phyloP scores from a whole-genome alignment of 768 basidiomycete species.

The Lactarius tabidus region DNA sequence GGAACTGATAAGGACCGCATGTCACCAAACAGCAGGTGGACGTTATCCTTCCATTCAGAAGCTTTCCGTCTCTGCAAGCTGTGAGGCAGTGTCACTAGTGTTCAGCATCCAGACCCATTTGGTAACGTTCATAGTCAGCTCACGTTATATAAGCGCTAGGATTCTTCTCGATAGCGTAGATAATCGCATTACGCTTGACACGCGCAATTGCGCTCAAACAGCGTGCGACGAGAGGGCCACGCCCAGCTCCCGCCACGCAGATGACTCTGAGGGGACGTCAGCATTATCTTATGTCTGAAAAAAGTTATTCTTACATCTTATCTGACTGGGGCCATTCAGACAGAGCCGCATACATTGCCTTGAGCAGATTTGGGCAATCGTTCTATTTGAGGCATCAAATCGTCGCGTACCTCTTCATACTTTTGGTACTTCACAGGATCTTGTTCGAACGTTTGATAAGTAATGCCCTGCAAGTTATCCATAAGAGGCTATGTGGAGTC shows the following conservation, averaged over 20 bases:
- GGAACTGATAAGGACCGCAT: conserved; percentile 85
- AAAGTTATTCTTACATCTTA: conserved; percentile 51
- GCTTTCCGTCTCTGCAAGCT: conserved; percentile 83
- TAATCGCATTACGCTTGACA: conserved; percentile 52
- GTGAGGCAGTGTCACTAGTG: conserved; percentile 10
- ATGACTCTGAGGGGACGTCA: conserved; percentile 51
- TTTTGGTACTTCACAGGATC: conserved; percentile 95
- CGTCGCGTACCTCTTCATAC: conserved; percentile 76
- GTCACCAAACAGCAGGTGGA: conserved; percentile 87
- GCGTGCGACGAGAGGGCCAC: conserved; percentile 88
- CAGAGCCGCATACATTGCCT: conserved; percentile 83
- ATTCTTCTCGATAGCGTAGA: conserved; percentile 96
- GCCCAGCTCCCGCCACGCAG: conserved; percentile 91
- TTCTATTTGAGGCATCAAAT: background rate
- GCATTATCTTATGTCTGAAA: background rate
- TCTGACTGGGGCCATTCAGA: conserved; percentile 58
- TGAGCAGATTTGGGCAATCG: background rate
- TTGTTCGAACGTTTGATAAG: conserved; percentile 96
- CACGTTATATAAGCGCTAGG: conserved; percentile 94
- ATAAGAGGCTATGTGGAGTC: conserved; percentile 68
- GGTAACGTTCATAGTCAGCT: conserved; percentile 33
- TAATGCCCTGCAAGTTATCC: conserved; percentile 94
- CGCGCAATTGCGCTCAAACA: conserved; percentile 74
- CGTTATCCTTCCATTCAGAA: conserved; percentile 77
- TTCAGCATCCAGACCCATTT: conserved; percentile 21